Base-by-base conservation (phyloP, 106 monocot species). In the Allium cepa region DNA sequence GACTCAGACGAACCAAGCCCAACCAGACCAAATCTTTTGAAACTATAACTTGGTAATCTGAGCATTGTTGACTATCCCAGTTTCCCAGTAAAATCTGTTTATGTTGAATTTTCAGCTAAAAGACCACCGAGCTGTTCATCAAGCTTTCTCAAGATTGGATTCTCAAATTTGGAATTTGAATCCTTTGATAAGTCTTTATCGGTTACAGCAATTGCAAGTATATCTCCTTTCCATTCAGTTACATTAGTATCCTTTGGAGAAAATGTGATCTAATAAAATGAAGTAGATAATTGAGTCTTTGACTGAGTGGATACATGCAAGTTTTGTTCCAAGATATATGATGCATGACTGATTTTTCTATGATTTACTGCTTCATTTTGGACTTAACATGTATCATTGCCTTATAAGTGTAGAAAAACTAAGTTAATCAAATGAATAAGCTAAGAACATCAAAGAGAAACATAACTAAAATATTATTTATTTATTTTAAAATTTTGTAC, bases 61-160 rank as follows among this genome's bases (percentile, higher is more conserved):
- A 94, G 84, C 48, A 94, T 71, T 2, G 83, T 77, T 10, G 90
- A 87, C 63, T 94, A 90, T 10, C 94, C 90, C 15, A 84, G 27
- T 72, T 94, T 94, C 46, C 94, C 94, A 50, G 87, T 85, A 62
- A 94, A 94, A 76, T 94, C 94, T 65, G 90, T 90, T 67, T 94
- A 90, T 9, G 75, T 17, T 26, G 90, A 75, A 60, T 80, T 78
- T 72, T 94, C 94, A 9, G 82, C 77, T 50, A 94, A 28, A 49
- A 94, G 82, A 26, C 90, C 90, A 56, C 84, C 77, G 59, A 90
- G 82, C 60, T 82, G 57, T 9, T 82, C 84, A 69, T 94, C 94
- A 14, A 94, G 67, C 56, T 56, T 76, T 75, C 78, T 94, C 74
- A 94, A 71, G 57, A 83, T 73, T 8, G 76, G 56, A 51, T 94